Evolutionary conservation across 2,329 filamentous ascomycete species (phyloP), one percentile per base, ranked within the genome.

Genomic region (Trichoderma citrinoviride): DNA sequence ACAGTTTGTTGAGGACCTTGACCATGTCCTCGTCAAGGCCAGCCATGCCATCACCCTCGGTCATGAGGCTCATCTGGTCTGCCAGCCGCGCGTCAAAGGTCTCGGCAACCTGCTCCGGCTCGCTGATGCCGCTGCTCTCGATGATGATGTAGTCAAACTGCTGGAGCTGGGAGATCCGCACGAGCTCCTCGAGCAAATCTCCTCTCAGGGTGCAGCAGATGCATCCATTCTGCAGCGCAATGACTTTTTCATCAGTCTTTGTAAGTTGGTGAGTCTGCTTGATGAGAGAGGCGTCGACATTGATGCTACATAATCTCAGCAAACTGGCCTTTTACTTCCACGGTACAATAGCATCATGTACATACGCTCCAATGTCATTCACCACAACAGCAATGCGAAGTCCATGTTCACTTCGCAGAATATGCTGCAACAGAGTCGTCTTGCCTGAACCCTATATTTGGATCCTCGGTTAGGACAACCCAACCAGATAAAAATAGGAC

Each of bases 181-280:
- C 88, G 0, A 92, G 82, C 72, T 92, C 89, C 66, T 89, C 85
- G 0, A 92, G 81, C 1, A 92, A 76, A 64, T 92, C 89, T 1
- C 89, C 88, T 3, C 90, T 85, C 0, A 92, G 79, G 0, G 89
- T 92, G 70, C 90, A 92, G 78, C 89, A 92, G 70, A 92, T 92
- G 68, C 90, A 92, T 10, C 89, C 88, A 67, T 90, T 91, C 70
- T 90, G 87, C 62, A 91, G 81, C 10, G 87, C 84, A 17, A 90
- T 85, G 37, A 90, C 80, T 67, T 89, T 88, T 68, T 90, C 86
- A 44, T 87, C 78, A 0, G 84, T 85, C 68, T 84, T 82, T 2
- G 83, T 84, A 41, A 89, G 75, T 25, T 81, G 81, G 70, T 87
- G 82, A 1, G 77, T 81, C 64, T 84, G 78, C 17, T 83, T 82